A percentile compares a stretch with the other conserved stretches of the same genome.
phyloP scores from a whole-genome alignment of 2,329 filamentous ascomycete species.

The Lachnellula willkommii region DNA sequence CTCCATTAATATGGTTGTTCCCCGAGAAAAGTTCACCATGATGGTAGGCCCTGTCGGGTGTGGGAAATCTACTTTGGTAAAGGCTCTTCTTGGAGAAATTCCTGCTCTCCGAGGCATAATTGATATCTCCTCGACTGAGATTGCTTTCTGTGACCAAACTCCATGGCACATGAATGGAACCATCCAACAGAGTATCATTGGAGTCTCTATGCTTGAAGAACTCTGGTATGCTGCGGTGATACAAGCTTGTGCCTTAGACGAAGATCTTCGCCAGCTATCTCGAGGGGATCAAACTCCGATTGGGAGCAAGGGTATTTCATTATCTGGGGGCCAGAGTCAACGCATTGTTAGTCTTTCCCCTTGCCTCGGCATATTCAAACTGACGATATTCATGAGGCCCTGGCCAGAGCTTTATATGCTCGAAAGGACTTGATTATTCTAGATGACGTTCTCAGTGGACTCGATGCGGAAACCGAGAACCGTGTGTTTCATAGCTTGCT shows the following conservation, averaged over 20 bases:
- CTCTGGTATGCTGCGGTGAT: slow-evolving; percentile 23
- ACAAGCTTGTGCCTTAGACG: slow-evolving; percentile 16
- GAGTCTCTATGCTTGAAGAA: slow-evolving; percentile 21
- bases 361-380: neutral
- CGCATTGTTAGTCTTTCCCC: slow-evolving; percentile 31
- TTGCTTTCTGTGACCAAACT: slow-evolving; percentile 40
- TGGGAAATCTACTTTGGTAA: slow-evolving; percentile 26
- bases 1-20: slow-evolving; percentile 7
- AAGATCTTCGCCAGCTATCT: slow-evolving; percentile 21
- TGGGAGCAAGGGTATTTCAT: slow-evolving; percentile 29
- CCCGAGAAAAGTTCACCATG: slow-evolving; percentile 16
- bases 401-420: slow-evolving; percentile 21
- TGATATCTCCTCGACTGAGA: neutral
- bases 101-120: slow-evolving; percentile 5
- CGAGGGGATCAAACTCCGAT: slow-evolving; percentile 26
- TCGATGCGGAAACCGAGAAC: slow-evolving; percentile 20
- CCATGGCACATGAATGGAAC: slow-evolving; percentile 41
- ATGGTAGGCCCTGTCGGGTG: slow-evolving; percentile 28
- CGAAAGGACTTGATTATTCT: slow-evolving; percentile 16
- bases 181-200: slow-evolving; percentile 36
- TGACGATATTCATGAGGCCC: slow-evolving; percentile 32
- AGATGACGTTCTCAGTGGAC: slow-evolving; percentile 24
- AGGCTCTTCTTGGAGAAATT: slow-evolving; percentile 24
- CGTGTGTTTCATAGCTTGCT: slow-evolving; percentile 14
- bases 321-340: slow-evolving; percentile 26